Evolutionary conservation across 1,284 basidiomycete species (phyloP), one percentile per base, ranked within the genome.

Genomic region (Pseudozyma pruni): DNA sequence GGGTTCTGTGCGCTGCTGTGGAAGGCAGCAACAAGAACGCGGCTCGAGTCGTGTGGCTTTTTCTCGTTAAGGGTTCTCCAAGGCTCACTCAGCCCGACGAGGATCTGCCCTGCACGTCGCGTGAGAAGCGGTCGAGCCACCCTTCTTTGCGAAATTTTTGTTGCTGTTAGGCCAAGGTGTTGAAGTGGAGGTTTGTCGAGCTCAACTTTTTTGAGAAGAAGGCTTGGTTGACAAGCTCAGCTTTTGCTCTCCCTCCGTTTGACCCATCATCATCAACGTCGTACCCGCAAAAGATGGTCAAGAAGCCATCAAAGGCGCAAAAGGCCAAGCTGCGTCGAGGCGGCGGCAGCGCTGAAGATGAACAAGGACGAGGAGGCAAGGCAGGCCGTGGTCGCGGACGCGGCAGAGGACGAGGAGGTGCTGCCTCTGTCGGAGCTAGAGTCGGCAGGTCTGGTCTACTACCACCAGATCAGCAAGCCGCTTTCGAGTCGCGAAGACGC

Each of bases 301-400:
- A 64, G 49, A 72, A 72, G 31, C 44, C 63, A n/a, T 72, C 63
- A 32, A 72, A 72, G 35, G 69, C 69, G 19, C 58, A 67, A 34
- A 72, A 72, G 37, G 63, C 69, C 23, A 67, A 67, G 33, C 44
- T 50, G 41, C 58, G 69, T 14, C 50, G 34, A 39, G 46, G 40
- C n/a, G 63, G 45, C 7, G 57, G 43, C 14, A 41, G 48, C 23
- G 35, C 37, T 9, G 56, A 60, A 25, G 51, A 29, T n/a, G 20
- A 23, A 35, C 33, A 54, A 27, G 32, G 37, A 7, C 29, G 62
- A 22, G 53, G 57, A 27, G 53, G 61, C 10, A 37, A 34, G 29
- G 44, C 29, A 31, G 56, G 56, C 14, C 32, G 48, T 33, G 61
- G 48, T 7, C 54, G 59, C 8, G 55, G 54, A 2, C 53, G 66